Percentiles rank a stretch among this genome's conserved stretches.
Conservation (phyloP, 768 basidiomycete species). For the Lentinula raphanica region DNA sequence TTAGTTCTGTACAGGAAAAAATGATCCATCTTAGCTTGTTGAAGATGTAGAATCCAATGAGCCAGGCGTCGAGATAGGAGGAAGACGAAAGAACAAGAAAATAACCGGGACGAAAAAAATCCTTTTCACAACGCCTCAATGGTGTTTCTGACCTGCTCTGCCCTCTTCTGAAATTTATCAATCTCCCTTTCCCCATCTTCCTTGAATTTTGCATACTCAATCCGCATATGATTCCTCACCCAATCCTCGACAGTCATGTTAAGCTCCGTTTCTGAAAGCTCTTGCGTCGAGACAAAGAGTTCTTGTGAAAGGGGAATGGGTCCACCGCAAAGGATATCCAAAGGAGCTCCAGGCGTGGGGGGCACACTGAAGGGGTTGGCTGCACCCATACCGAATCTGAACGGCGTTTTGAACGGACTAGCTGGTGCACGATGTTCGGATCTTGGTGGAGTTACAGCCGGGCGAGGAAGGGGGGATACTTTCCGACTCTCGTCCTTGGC, state of each 20-base stretch:
- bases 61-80: neutral
- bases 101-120: neutral
- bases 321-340: neutral
- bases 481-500: neutral
- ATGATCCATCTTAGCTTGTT: too few relatives aligned
- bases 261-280: conserved; percentile 61
- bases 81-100: neutral
- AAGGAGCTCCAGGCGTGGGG: conserved; percentile 3
- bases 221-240: conserved; percentile 70
- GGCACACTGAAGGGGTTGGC: conserved; percentile 2
- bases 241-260: conserved; percentile 82
- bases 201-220: conserved; percentile 57
- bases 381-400: neutral
- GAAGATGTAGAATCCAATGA: too few relatives aligned
- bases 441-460: conserved; percentile 11
- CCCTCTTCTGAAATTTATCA: conserved; percentile 39
- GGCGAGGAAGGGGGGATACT: neutral
- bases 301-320: conserved; percentile 36
- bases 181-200: conserved; percentile 49
- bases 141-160: conserved; percentile 31
- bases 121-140: conserved; percentile 25
- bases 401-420: conserved; percentile 7
- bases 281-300: conserved; percentile 37
- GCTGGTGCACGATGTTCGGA: conserved; percentile 13
- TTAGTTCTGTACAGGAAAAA: too few relatives aligned